Conservation (phyloP, 176 grass and related monocot species). For the Echinochloa phyllopogon region DNA sequence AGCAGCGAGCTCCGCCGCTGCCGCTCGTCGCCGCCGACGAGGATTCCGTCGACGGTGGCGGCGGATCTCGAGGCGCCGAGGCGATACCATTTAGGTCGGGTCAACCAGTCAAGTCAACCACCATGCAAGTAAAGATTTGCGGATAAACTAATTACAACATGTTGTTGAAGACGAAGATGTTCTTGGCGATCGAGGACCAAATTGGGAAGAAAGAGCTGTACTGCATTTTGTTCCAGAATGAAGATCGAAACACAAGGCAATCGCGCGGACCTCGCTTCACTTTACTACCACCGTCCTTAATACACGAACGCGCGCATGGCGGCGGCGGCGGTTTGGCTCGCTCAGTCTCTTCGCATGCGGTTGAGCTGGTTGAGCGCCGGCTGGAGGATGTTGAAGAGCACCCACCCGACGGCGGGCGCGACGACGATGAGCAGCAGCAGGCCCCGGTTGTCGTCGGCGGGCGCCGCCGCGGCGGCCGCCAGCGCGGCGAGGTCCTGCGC, state of each 20-base stretch:
- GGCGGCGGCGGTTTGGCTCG: neutral
- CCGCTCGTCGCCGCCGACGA: too few relatives aligned
- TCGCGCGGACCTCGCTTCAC: neutral
- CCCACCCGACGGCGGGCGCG: slow-evolving; percentile 57
- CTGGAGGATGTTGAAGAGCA: slow-evolving; percentile 65
- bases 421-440: slow-evolving; percentile 61
- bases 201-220: slow-evolving; percentile 24
- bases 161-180: neutral
- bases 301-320: slow-evolving; percentile 7
- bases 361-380: slow-evolving; percentile 71
- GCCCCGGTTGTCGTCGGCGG: slow-evolving; percentile 50
- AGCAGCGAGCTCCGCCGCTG: too few relatives aligned
- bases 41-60: too few relatives aligned
- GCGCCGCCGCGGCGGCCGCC: slow-evolving; percentile 14
- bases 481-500: slow-evolving; percentile 31
- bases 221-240: slow-evolving; percentile 28
- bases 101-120: too few relatives aligned
- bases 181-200: neutral
- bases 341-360: slow-evolving; percentile 61
- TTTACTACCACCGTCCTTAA: slow-evolving; percentile 28
- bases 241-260: neutral
- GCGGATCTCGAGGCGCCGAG: too few relatives aligned
- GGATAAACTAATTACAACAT: neutral
- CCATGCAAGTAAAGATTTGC: neutral
- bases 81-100: too few relatives aligned